These are phyloP conservation scores for Pestalotiopsis sp. DNA, from an alignment of 2,329 filamentous ascomycete genomes.

Conservation along the genomic window DNA sequence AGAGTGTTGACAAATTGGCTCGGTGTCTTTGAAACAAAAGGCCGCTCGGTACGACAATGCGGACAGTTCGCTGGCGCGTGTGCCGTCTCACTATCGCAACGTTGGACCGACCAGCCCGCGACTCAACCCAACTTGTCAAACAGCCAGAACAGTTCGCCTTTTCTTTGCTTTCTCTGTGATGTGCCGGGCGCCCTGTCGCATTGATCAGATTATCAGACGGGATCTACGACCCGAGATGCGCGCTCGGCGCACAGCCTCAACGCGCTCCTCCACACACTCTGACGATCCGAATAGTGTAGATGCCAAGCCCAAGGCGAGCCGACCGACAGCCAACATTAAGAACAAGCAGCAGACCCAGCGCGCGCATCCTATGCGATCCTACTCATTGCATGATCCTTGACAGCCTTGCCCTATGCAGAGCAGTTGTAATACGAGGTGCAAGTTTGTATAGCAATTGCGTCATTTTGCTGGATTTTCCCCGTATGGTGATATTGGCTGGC, in stretches of 20 bases:
- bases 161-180: background rate
- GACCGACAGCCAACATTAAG: too few relatives aligned
- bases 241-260: background rate
- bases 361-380: too few relatives aligned
- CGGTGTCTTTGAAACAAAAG: background rate
- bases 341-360: too few relatives aligned
- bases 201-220: conserved; percentile 10
- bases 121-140: background rate
- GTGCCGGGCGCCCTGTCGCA: conserved; percentile 4
- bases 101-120: background rate
- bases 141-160: background rate
- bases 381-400: too few relatives aligned
- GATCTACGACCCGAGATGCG: background rate
- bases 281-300: background rate
- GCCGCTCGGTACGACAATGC: background rate
- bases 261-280: background rate
- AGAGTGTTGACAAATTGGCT: background rate
- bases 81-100: background rate
- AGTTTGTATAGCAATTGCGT: too few relatives aligned
- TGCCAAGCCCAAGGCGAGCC: too few relatives aligned
- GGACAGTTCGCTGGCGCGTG: background rate
- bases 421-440: too few relatives aligned
- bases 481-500: too few relatives aligned
- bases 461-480: too few relatives aligned
- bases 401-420: too few relatives aligned